These are phyloP conservation scores for Colletotrichum chlorophyti DNA, from an alignment of 2,329 filamentous ascomycete species.

Conservation along the genomic window DNA sequence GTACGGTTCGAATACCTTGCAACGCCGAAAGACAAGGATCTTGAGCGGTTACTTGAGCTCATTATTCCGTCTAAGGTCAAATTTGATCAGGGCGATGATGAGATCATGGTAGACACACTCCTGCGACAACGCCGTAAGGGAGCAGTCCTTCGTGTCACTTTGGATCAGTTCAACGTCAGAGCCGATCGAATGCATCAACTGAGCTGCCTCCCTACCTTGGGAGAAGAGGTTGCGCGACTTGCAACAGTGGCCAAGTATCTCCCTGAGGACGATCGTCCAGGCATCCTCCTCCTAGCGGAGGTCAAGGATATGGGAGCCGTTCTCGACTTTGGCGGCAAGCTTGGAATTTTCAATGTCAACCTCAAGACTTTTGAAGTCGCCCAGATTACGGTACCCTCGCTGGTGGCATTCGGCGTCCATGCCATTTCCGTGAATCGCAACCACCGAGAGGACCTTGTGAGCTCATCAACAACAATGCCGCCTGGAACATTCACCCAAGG, in stretches of 20 bases:
- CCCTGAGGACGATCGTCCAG: slow-evolving; percentile 93
- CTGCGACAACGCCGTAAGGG: slow-evolving; percentile 87
- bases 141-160: slow-evolving; percentile 74
- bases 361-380: slow-evolving; percentile 72
- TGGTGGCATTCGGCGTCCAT: slow-evolving; percentile 80
- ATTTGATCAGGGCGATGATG: slow-evolving; percentile 84
- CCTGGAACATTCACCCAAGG: slow-evolving; percentile 30
- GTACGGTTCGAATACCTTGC: slow-evolving; percentile 76
- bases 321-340: slow-evolving; percentile 69
- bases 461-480: slow-evolving; percentile 45
- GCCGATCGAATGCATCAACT: slow-evolving; percentile 71
- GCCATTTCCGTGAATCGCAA: slow-evolving; percentile 69
- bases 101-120: slow-evolving; percentile 93
- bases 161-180: slow-evolving; percentile 69
- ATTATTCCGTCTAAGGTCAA: slow-evolving; percentile 92
- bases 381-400: slow-evolving; percentile 83
- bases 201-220: slow-evolving; percentile 72
- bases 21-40: slow-evolving; percentile 77
- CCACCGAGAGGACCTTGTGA: slow-evolving; percentile 73
- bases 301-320: slow-evolving; percentile 68
- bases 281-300: slow-evolving; percentile 76
- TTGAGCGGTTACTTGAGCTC: slow-evolving; percentile 82
- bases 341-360: slow-evolving; percentile 70
- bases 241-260: slow-evolving; percentile 93
- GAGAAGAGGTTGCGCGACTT: slow-evolving; percentile 80